Evolutionary conservation across 441 rosid species (phyloP).

Genomic region (Jatropha podagrica): DNA sequence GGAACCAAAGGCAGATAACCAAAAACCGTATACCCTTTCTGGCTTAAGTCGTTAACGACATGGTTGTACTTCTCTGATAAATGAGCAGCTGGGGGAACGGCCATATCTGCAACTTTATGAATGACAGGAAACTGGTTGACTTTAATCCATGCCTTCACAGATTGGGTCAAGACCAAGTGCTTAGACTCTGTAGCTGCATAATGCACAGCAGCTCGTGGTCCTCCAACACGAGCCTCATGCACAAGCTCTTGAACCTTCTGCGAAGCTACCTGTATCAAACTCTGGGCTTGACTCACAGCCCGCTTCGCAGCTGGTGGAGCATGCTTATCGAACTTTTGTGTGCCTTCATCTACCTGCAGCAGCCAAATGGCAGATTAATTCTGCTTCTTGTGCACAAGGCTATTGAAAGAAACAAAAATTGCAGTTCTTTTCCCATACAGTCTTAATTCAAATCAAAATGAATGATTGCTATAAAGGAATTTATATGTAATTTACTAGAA

Average conservation of each 20-base stretch:
- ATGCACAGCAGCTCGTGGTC: slow-evolving; percentile 53
- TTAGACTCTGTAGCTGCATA: slow-evolving; percentile 55
- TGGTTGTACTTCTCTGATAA: slow-evolving; percentile 57
- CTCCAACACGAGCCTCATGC: slow-evolving; percentile 54
- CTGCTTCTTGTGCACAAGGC: background rate
- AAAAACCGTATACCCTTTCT: slow-evolving; percentile 56
- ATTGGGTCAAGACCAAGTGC: slow-evolving; percentile 41
- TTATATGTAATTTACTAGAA: background rate
- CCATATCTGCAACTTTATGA: slow-evolving; percentile 43
- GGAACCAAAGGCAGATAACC: slow-evolving; percentile 68
- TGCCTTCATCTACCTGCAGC: slow-evolving; percentile 62
- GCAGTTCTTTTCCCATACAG: background rate
- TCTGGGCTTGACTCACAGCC: slow-evolving; percentile 39
- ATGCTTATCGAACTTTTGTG: slow-evolving; percentile 54
- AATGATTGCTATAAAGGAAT: background rate
- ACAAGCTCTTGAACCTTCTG: slow-evolving; percentile 50
- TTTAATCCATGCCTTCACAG: slow-evolving; percentile 56
- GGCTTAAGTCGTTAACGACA: slow-evolving; percentile 37
- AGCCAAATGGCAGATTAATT: background rate
- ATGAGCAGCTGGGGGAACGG: slow-evolving; percentile 58
- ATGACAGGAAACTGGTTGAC: slow-evolving; percentile 49
- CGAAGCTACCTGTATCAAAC: slow-evolving; percentile 38
- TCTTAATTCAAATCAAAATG: background rate
- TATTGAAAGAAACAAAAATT: background rate
- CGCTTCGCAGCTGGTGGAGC: slow-evolving; percentile 73